Evolutionary conservation across 1,284 basidiomycete genomes (phyloP), one percentile per base, ranked within the genome.

Genomic region (Earliella scabrosa): DNA sequence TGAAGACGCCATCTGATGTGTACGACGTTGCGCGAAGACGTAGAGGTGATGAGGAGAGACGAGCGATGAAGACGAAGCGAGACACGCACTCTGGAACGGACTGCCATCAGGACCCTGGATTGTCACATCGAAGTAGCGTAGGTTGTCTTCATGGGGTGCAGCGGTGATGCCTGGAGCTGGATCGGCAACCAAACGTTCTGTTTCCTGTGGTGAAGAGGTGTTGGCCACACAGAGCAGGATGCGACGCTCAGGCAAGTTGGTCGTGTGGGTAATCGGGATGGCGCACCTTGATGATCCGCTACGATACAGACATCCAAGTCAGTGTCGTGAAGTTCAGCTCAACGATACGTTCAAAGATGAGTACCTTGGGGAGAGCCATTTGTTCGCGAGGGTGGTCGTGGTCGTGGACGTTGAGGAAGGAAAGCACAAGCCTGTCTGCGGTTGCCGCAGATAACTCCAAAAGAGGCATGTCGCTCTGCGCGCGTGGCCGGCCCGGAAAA

Each of bases 71-170:
- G 5, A 45, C 40, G 52, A 52, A 58, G 38, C 56, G 45, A 29
- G 24, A 24, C 4, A 79, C 92, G 69, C 71, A 96, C 95, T 87
- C 74, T 95, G 87, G 73, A 98, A 99, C 0, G 97, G 95, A 68
- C 93, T 96, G 35, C 92, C 93, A 61, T 90, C 90, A 2, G 97
- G 97, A 27, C 97, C 97, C 64, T 93, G 83, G 66, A 99, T 97
- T 48, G 93, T 91, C 41, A 99, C 97, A 78, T 99, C 95, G 78
- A 99, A 99, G 80, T 99, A 98, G 50, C 97, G 84, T 58, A 99
- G 78, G 76, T 99, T 99, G 71, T 99, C 97, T 14, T 99, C 96
- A 68, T 99, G 97, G 6, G 97, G 95, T 10, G 82, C 77, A 18
- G 97, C 97, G 24, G 91, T 86, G 64, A 99, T 99, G 47, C 97